These are phyloP conservation scores for Schwanniomyces occidentalis DNA, from an alignment of 805 yeast species.

Conservation along the genomic window DNA sequence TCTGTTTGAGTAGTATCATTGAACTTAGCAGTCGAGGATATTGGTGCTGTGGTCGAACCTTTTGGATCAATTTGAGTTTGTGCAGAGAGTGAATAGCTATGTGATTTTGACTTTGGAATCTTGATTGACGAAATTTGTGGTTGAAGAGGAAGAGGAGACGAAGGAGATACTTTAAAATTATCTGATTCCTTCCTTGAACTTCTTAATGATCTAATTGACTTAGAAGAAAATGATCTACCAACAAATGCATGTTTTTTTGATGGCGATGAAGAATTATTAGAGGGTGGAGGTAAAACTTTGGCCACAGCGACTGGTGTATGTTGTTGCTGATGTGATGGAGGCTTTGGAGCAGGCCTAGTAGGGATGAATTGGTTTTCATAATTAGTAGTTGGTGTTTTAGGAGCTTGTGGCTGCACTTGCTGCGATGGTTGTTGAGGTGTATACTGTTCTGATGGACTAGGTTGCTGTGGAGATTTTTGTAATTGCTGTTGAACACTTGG, in stretches of 20 bases:
- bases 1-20: constrained; percentile 8
- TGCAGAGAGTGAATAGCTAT: constrained; percentile 35
- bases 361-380: constrained; percentile 55
- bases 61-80: constrained; percentile 20
- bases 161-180: constrained; percentile 13
- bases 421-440: constrained; percentile 1
- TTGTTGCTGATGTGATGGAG: constrained; percentile 34
- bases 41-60: constrained; percentile 41
- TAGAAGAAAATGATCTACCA: constrained; percentile 40
- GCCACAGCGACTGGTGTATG: too few species aligned
- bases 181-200: constrained; percentile 21
- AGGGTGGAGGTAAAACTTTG: constrained; percentile 12
- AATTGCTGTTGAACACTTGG: neutral
- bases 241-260: constrained; percentile 17
- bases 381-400: constrained; percentile 28
- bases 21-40: constrained; percentile 30
- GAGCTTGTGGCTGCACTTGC: constrained; percentile 9
- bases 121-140: constrained; percentile 12
- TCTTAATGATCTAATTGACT: constrained; percentile 34
- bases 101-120: constrained; percentile 45
- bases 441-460: constrained; percentile 3
- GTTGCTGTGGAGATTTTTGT: constrained; percentile 6
- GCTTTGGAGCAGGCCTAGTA: constrained; percentile 68
- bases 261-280: constrained; percentile 11
- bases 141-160: constrained; percentile 18